Evolutionary conservation across 1,139 yeast species (phyloP).

Genomic region (Hansenula sp.): DNA sequence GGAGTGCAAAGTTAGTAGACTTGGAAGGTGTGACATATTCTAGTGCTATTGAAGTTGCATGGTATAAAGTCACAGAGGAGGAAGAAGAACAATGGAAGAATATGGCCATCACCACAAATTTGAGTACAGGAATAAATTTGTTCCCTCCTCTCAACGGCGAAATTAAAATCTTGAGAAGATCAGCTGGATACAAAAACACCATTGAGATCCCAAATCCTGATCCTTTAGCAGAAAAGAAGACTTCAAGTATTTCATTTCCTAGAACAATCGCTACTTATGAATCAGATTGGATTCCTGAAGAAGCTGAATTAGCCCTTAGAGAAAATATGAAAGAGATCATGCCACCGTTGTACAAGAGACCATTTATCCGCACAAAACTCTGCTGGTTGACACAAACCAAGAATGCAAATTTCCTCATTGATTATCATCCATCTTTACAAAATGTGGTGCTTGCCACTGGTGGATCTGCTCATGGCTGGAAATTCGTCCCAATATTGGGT

Average conservation of each 20-base stretch:
- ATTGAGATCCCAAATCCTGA: conserved; percentile 4
- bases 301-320: conserved; percentile 18
- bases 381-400: conserved; percentile 43
- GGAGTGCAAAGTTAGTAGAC: conserved; percentile 33
- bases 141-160: conserved; percentile 27
- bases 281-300: conserved; percentile 20
- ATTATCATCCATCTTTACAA: conserved; percentile 33
- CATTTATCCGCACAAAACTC: conserved; percentile 25
- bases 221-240: conserved; percentile 9
- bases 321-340: conserved; percentile 24
- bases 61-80: conserved; percentile 19
- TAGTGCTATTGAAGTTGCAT: conserved; percentile 24
- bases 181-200: conserved; percentile 22
- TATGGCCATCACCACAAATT: conserved; percentile 14
- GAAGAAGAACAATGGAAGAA: conserved; percentile 11
- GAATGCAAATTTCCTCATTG: conserved; percentile 37
- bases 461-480: conserved; percentile 37
- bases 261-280: conserved; percentile 22
- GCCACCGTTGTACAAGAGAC: conserved; percentile 23
- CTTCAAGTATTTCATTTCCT: conserved; percentile 7
- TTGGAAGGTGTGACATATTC: conserved; percentile 23
- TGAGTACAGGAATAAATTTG: conserved; percentile 20
- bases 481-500: conserved; percentile 34
- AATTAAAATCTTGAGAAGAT: conserved; percentile 24
- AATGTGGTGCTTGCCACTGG: conserved; percentile 40